Evolutionary conservation across 2,329 filamentous ascomycete species (phyloP), one percentile per base, ranked within the genome.

Genomic region (Xylaria sp.): DNA sequence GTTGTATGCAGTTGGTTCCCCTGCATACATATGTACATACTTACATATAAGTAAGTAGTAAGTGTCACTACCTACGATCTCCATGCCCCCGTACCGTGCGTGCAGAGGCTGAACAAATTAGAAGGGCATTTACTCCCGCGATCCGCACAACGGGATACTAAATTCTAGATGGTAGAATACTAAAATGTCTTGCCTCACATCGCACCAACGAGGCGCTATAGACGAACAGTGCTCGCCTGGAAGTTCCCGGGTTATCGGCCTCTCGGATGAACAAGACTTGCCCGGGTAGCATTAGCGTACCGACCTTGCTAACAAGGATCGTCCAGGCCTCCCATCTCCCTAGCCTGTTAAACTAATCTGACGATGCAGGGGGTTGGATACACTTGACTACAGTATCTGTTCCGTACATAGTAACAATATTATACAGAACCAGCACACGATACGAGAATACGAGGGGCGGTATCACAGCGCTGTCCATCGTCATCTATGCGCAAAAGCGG

Each of bases 321-420:
- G 5, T 9, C n/a, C 15, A 41, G 15, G 39, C 6, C 15, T n/a
- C 15, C 23, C 20, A 30, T 43, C 41, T 20, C 12, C 20, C 23
- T 10, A n/a, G 25, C 25, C 25, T 32, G 28, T n/a, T 53, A 10
- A 4, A 32, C 18, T 13, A 34, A 53, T n/a, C 28, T 53, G 48
- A 23, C 23, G 36, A 58, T 60, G 57, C 41, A 60, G 57, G 57
- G 56, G 15, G n/a, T 18, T n/a, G 30, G 8, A 30, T n/a, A n/a
- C 18, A 30, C 8, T 30, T 50, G n/a, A 25, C 25, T n/a, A n/a
- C n/a, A n/a, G n/a, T 30, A 15, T n/a, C 46, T 30, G 12, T 18
- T 18, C 46, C 23, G 23, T 18, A 23, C n/a, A 46, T 3, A 46
- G 20, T n/a, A n/a, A n/a, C n/a, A n/a, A n/a, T n/a, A n/a, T n/a